Evolutionary conservation across 495 filamentous ascomycete genomes (phyloP).

Genomic region (Podospora conica): DNA sequence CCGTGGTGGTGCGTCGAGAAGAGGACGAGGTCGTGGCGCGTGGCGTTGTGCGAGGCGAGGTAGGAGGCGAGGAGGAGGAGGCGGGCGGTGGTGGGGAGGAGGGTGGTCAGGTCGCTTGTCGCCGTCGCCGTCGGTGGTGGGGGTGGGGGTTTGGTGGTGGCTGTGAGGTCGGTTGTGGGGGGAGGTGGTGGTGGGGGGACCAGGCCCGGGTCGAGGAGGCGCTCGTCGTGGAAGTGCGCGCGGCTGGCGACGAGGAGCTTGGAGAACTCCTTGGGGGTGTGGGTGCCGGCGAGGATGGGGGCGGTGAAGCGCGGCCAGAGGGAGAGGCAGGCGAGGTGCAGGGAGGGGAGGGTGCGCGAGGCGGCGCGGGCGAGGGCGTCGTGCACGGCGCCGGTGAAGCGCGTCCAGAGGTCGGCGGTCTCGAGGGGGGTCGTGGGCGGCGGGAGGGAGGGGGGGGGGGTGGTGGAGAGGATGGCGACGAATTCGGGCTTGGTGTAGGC

Average conservation of each 20-base stretch:
- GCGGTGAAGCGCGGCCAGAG: conserved; percentile 67
- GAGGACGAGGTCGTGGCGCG: conserved; percentile 67
- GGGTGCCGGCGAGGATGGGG: conserved; percentile 58
- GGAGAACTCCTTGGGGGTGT: conserved; percentile 71
- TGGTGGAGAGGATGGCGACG: conserved; percentile 59
- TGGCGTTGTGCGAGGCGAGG: conserved; percentile 82
- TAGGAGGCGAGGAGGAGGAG: conserved; percentile 82
- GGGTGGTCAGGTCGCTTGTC: conserved; percentile 32
- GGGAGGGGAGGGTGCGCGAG: conserved; percentile 56
- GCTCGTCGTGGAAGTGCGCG: conserved; percentile 69
- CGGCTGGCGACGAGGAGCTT: conserved; percentile 70
- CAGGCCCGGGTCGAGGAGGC: conserved; percentile 63
- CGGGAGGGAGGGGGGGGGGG: conserved; percentile 30
- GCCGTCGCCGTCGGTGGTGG: too few relatives aligned
- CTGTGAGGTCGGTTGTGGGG: conserved; percentile 12
- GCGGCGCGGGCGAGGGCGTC: conserved; percentile 64
- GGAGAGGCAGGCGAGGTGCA: conserved; percentile 49
- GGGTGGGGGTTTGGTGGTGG: conserved; percentile 1
- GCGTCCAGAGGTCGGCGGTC: conserved; percentile 65
- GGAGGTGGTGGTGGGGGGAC: conserved; percentile 26
- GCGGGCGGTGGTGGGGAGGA: conserved; percentile 75
- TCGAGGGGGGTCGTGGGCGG: conserved; percentile 34
- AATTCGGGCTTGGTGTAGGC: conserved; percentile 76
- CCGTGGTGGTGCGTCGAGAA: conserved; percentile 75
- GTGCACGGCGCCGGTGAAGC: conserved; percentile 67